Conservation (phyloP, 768 basidiomycete genomes). For the Paxillus ammoniavirescens region DNA sequence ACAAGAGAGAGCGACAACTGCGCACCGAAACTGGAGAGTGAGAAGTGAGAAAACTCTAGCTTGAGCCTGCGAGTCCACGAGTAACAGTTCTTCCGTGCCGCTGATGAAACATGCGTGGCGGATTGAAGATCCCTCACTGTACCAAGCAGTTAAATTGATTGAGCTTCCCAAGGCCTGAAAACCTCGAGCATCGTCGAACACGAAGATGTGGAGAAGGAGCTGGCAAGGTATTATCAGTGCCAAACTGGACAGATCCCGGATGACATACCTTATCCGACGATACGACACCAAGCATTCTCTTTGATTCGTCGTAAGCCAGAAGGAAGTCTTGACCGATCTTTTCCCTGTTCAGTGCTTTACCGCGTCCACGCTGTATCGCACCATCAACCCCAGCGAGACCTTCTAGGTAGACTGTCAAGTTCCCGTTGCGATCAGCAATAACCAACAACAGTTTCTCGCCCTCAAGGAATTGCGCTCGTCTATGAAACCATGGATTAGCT, state of each 20-base stretch:
- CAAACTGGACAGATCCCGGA: fast-evolving
- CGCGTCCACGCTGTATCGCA: constrained; percentile 25
- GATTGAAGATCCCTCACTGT: constrained; percentile 29
- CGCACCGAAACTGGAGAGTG: constrained; percentile 48
- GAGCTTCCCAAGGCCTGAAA: constrained; percentile 39
- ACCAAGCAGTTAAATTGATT: constrained; percentile 44
- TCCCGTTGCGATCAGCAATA: constrained; percentile 32
- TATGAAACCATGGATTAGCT: constrained; percentile 3
- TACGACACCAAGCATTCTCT: constrained; percentile 47
- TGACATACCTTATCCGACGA: constrained; percentile 38
- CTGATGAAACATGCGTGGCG: constrained; percentile 38
- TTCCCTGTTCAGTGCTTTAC: constrained; percentile 39
- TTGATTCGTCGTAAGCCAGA: constrained; percentile 52
- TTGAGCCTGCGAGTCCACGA: constrained; percentile 40
- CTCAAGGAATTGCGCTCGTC: constrained; percentile 41
- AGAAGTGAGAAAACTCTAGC: constrained; percentile 48
- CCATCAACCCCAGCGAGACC: constrained; percentile 26
- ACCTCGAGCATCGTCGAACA: constrained; percentile 43
- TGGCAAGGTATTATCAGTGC: not conserved
- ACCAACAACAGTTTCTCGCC: constrained; percentile 43
- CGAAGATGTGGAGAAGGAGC: constrained; percentile 40
- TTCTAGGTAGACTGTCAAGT: constrained; percentile 42
- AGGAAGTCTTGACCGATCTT: constrained; percentile 46
- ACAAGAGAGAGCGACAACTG: not conserved
- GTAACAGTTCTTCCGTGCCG: constrained; percentile 46